Conservation (phyloP, 2,329 filamentous ascomycete species). For the Biscogniauxia mediterranea region DNA sequence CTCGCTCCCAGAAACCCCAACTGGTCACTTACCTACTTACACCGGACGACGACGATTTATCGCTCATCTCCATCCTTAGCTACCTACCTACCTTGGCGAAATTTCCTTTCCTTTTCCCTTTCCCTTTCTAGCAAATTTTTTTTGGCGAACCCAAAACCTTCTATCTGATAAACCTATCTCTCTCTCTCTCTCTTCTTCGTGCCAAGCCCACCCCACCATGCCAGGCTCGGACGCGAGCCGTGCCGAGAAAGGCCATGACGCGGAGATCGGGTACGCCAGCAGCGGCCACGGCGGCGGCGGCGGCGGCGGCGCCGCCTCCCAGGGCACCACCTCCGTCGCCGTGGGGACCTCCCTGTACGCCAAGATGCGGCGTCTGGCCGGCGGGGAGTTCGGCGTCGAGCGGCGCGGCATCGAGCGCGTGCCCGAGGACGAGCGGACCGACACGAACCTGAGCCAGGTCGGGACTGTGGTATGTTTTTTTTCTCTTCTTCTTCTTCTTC, state of each 20-base stretch:
- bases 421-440: constrained; percentile 65
- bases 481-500: constrained; percentile 4
- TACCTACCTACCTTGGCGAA: no score
- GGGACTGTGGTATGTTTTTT: constrained; percentile 62
- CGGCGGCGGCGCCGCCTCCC: constrained; percentile 16
- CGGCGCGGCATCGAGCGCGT: constrained; percentile 75
- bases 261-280: constrained; percentile 21
- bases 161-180: no score
- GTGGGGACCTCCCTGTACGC: constrained; percentile 26
- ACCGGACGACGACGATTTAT: no score
- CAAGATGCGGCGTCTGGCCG: constrained; percentile 58
- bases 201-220: neutral
- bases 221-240: neutral
- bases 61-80: no score
- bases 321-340: constrained; percentile 5
- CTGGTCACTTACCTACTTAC: no score
- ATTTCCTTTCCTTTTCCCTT: no score
- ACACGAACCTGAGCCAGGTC: constrained; percentile 64
- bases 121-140: no score
- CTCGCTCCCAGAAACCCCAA: no score
- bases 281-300: constrained; percentile 8
- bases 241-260: constrained; percentile 13
- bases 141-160: no score
- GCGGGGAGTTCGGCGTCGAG: constrained; percentile 55
- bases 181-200: no score